A percentile compares a stretch with the other conserved stretches of the same genome.
These are phyloP conservation scores for Brassica rapa DNA, from an alignment of 345 rosid species.

Conservation along the genomic window DNA sequence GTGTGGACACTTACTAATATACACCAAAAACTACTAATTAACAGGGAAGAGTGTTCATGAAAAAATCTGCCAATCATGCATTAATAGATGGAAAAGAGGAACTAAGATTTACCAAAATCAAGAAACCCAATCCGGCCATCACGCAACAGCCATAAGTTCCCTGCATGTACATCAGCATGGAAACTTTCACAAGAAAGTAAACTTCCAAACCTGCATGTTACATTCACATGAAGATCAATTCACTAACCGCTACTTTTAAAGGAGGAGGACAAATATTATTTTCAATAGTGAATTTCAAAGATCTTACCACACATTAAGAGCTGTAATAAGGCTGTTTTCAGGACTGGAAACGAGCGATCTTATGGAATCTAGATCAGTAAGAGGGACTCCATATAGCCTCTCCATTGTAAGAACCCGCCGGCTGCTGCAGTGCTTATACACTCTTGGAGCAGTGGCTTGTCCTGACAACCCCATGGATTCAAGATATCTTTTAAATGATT, in stretches of 20 bases:
- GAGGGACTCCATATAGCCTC: constrained; percentile 97
- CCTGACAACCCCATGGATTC: constrained; percentile 81
- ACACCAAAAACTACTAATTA: too few species aligned
- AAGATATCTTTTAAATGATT: constrained; percentile 76
- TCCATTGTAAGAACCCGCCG: constrained; percentile 87
- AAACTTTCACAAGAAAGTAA: constrained; percentile 91
- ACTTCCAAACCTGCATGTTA: constrained; percentile 83
- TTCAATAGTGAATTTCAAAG: constrained; percentile 14
- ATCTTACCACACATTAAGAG: constrained; percentile 90
- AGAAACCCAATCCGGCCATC: constrained; percentile 98
- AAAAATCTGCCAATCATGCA: too few species aligned
- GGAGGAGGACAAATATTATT: not conserved
- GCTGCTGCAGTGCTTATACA: constrained; percentile 84
- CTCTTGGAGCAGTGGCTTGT: constrained; percentile 93
- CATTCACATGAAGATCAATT: not conserved
- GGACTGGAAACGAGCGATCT: constrained; percentile 87
- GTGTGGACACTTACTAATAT: not conserved
- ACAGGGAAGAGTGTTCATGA: too few species aligned
- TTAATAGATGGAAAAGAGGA: not conserved
- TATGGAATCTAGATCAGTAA: constrained; percentile 90
- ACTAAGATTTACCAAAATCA: constrained; percentile 69
- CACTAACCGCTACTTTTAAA: constrained; percentile 1
- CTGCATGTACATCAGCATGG: constrained; percentile 99
- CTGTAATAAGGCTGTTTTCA: constrained; percentile 90
- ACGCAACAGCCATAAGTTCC: constrained; percentile 88